Base-by-base conservation (phyloP, 148 eudicot genomes). In the Nepenthes mirabilis region DNA sequence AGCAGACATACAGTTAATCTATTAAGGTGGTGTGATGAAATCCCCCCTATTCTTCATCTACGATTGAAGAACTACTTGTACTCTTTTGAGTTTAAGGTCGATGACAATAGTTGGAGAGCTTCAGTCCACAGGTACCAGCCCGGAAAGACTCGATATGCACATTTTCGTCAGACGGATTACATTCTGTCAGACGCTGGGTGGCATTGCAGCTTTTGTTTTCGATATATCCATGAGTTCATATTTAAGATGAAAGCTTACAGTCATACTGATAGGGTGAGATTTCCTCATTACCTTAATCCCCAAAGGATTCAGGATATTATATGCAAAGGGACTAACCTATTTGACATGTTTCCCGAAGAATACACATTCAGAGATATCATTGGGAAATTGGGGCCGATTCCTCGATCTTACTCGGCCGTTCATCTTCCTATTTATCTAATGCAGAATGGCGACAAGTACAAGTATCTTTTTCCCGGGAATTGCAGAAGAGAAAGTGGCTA, bases 171-270 rank as follows among this genome's bases (percentile, higher is more conserved):
- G n/a, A 50, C 74, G 0, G 78, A 74, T 55, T 23, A 37, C 32
- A 53, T 74, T 0, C 34, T 74, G 13, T 51, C 78, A 1, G 78
- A 74, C 47, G 56, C 78, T 1, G 77, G 77, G 1, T 74, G 77
- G 77, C 77, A 74, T 52, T 74, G 77, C 10, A 74, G 77, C 66
- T 74, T 74, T 49, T 74, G 78, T 49, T 74, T 74, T 14, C 62
- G 70, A 10, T 47, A 61, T 8, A 61, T 74, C 9, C 55, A 58
- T 34, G 78, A 74, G 3, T 74, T 74, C 12, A 50, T 74, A 33
- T 74, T 74, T 54, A 74, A 74, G 59, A 74, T 74, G 78, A 74
- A 74, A 33, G 78, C 78, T 0, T 74, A 74, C 47, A 74, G 78
- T 37, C 78, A 74, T 14, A 69, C 45, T 1, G 78, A 74, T 14